Conservation (phyloP, 352 stramenopile species). For the Phytophthora sojae region DNA sequence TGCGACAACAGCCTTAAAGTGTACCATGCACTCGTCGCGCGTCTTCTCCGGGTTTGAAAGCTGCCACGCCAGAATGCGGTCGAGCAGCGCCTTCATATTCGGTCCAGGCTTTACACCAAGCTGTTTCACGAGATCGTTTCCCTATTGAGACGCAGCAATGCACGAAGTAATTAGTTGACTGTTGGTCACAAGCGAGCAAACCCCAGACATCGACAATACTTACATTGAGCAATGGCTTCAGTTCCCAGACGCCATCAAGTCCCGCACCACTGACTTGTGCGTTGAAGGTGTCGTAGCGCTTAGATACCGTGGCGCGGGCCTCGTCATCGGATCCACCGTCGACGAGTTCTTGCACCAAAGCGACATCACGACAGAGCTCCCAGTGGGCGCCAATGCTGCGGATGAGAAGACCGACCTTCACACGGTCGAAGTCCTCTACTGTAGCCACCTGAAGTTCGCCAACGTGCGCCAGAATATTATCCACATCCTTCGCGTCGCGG, state of each 20-base stretch:
- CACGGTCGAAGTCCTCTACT: slow-evolving; percentile 48
- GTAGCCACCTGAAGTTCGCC: slow-evolving; percentile 37
- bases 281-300: slow-evolving; percentile 54
- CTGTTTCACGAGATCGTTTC: slow-evolving; percentile 74
- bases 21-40: slow-evolving; percentile 61
- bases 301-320: slow-evolving; percentile 21
- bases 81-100: slow-evolving; percentile 63
- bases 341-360: slow-evolving; percentile 60
- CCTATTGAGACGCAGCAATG: slow-evolving; percentile 37
- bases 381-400: slow-evolving; percentile 69
- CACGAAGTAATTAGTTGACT: slow-evolving; percentile 7
- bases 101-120: slow-evolving; percentile 67
- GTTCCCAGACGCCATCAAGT: slow-evolving; percentile 61
- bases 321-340: slow-evolving; percentile 18
- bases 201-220: slow-evolving; percentile 7
- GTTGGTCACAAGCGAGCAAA: not conserved
- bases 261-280: slow-evolving; percentile 32
- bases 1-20: slow-evolving; percentile 43
- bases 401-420: slow-evolving; percentile 59
- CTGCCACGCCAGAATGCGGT: slow-evolving; percentile 70
- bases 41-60: slow-evolving; percentile 56
- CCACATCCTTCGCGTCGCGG: slow-evolving; percentile 73
- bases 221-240: slow-evolving; percentile 81
- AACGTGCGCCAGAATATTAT: slow-evolving; percentile 57
- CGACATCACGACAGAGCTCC: slow-evolving; percentile 62